These are phyloP conservation scores for Backusella luteola DNA, from an alignment of 192 early-diverging fungal genomes.

Conservation along the genomic window DNA sequence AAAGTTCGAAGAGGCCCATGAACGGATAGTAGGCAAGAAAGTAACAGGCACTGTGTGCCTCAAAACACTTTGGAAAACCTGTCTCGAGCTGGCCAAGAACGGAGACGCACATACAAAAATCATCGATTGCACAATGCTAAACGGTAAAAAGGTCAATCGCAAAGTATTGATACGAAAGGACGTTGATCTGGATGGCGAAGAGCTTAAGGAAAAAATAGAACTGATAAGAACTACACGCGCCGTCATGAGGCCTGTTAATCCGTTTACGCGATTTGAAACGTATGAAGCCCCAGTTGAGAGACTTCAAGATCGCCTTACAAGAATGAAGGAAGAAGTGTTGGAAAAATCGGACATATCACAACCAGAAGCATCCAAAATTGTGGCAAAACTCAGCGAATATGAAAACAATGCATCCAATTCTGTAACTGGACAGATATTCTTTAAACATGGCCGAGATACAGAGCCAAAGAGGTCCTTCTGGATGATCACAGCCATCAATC, in stretches of 20 bases:
- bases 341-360: neutral
- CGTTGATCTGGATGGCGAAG: conserved; percentile 1
- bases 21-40: neutral
- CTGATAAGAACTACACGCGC: neutral
- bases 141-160: neutral
- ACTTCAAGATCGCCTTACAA: neutral
- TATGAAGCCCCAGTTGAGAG: neutral
- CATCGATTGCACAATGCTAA: neutral
- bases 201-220: neutral
- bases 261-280: neutral
- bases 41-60: neutral
- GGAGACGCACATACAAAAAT: neutral
- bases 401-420: neutral
- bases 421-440: neutral
- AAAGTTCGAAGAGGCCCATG: neutral
- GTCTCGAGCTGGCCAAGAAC: neutral
- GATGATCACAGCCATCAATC: neutral
- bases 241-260: neutral
- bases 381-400: neutral
- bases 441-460: neutral
- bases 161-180: conserved; percentile 5
- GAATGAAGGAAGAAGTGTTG: conserved; percentile 6
- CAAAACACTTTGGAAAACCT: neutral
- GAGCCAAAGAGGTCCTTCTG: neutral
- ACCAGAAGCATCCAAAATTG: neutral